phyloP scores from a whole-genome alignment of 306 rosid genomes.

The Comarum palustre region DNA sequence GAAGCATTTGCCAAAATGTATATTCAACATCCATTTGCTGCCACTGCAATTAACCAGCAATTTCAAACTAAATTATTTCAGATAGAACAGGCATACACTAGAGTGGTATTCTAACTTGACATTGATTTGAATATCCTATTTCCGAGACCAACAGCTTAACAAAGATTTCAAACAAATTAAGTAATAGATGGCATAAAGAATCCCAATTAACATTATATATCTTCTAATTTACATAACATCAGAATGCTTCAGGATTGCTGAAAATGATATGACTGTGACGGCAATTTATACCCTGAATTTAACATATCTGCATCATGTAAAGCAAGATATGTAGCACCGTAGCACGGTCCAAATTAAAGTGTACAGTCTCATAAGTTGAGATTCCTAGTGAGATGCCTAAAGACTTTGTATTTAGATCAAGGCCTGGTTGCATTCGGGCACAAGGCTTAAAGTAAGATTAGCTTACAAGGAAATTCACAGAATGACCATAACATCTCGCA shows the following conservation, averaged over 20 bases:
- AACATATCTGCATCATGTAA: not conserved
- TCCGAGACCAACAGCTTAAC: not conserved
- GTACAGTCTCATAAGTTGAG: not conserved
- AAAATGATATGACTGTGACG: not conserved
- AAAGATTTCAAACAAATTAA: not conserved
- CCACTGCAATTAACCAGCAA: conserved; percentile 60
- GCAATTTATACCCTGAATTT: not conserved
- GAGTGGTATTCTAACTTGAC: not conserved
- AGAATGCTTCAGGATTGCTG: not conserved
- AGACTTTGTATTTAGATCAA: not conserved
- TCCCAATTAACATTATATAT: not conserved
- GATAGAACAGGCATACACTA: conserved; percentile 8
- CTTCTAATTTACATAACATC: not conserved
- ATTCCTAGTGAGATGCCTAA: not conserved
- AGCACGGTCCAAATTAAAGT: not conserved
- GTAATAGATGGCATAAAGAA: not conserved
- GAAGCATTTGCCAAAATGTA: conserved; percentile 99
- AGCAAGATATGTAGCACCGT: not conserved
- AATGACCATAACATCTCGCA: not conserved
- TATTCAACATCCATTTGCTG: conserved; percentile 99
- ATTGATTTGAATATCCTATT: not conserved
- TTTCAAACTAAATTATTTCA: conserved; percentile 14
- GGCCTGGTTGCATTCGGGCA: not conserved
- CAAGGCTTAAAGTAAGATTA: not conserved
- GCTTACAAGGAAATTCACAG: not conserved